Percentiles rank a stretch among this genome's conserved stretches.
Conservation (phyloP, 108 stramenopile species). For the Stephanodiscus triporus region DNA sequence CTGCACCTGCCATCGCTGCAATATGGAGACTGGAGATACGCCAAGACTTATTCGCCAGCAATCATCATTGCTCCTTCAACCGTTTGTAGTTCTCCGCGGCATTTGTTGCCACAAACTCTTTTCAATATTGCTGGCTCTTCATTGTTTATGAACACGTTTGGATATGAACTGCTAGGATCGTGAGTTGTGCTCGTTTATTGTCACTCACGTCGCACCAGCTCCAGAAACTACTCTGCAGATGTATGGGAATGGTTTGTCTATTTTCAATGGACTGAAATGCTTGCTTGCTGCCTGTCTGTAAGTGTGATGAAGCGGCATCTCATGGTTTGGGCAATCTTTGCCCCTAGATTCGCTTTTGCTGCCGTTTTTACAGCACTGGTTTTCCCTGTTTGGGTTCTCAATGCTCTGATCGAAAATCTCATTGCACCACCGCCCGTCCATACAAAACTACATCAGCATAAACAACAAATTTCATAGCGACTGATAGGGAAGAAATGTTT, state of each 20-base stretch:
- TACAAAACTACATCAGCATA: background rate
- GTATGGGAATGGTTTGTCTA: slow-evolving; percentile 72
- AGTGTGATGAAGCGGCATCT: slow-evolving; percentile 77
- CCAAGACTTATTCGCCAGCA: slow-evolving; percentile 79
- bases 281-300: slow-evolving; percentile 75
- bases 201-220: background rate
- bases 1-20: slow-evolving; percentile 58
- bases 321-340: slow-evolving; percentile 92
- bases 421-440: background rate
- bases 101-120: slow-evolving; percentile 78
- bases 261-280: slow-evolving; percentile 71
- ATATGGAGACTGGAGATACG: slow-evolving; percentile 74
- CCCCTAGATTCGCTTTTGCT: slow-evolving; percentile 78
- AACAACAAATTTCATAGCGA: background rate
- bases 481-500: too few species aligned
- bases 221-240: background rate
- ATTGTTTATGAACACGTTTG: slow-evolving; percentile 84
- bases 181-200: slow-evolving; percentile 52
- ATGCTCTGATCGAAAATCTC: background rate
- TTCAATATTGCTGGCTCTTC: slow-evolving; percentile 77
- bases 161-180: slow-evolving; percentile 80
- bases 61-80: slow-evolving; percentile 85
- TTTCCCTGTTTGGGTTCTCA: slow-evolving; percentile 25
- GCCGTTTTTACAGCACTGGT: slow-evolving; percentile 58
- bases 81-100: slow-evolving; percentile 82